phyloP scores from a whole-genome alignment of 2,329 filamentous ascomycete species.

The Cladophialophora yegresii region DNA sequence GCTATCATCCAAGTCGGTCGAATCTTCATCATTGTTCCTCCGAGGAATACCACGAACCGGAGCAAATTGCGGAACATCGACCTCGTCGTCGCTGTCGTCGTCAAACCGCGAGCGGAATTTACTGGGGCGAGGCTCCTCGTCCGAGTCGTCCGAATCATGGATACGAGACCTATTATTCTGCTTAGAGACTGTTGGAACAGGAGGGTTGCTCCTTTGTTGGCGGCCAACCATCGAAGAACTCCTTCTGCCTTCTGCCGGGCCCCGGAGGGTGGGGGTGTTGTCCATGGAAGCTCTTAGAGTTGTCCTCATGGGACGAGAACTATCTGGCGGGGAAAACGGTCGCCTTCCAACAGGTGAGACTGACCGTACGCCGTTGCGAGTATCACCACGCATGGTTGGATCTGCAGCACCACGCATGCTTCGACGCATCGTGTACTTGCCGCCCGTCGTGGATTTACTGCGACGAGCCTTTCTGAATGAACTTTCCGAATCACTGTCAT shows the following conservation, averaged over 20 bases:
- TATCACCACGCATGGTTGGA: conserved; percentile 50
- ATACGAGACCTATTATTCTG: conserved; percentile 53
- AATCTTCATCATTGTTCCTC: conserved; percentile 62
- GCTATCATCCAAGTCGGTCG: conserved; percentile 63
- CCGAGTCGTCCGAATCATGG: conserved; percentile 64
- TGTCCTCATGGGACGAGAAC: conserved; percentile 48
- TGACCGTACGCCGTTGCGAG: conserved; percentile 65
- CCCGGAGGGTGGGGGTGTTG: conserved; percentile 38
- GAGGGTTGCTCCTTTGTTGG: conserved; percentile 41
- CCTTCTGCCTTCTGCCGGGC: conserved; percentile 38
- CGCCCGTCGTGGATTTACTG: conserved; percentile 44
- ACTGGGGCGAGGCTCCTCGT: conserved; percentile 43
- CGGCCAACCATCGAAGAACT: conserved; percentile 45
- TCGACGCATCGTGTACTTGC: conserved; percentile 64
- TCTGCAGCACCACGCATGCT: conserved; percentile 65
- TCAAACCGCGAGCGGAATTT: conserved; percentile 63
- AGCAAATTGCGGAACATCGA: conserved; percentile 49
- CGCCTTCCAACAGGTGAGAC: conserved; percentile 64
- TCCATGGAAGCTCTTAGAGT: conserved; percentile 54
- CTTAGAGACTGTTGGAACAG: conserved; percentile 36
- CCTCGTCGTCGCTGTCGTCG: conserved; percentile 74
- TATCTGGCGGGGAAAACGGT: conserved; percentile 48
- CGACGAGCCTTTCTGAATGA: conserved; percentile 72
- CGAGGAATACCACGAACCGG: conserved; percentile 64
- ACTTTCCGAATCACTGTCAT: conserved; percentile 68